Conservation (phyloP, 768 basidiomycete species). For the Terana coerulea region DNA sequence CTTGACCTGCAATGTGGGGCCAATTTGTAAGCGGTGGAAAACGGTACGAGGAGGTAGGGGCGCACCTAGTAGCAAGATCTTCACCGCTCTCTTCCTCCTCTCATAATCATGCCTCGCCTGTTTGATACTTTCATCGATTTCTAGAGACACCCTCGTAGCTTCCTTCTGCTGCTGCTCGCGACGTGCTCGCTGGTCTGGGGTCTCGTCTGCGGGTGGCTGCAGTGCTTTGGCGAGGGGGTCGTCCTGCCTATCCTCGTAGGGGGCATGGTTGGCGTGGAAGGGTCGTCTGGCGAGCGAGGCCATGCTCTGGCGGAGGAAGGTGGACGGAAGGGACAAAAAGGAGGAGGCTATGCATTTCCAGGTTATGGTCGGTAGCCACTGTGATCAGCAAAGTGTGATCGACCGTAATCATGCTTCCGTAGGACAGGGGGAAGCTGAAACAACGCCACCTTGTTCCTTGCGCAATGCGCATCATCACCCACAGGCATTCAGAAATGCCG, state of each 20-base stretch:
- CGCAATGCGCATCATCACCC: not conserved
- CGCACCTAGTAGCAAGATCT: constrained; percentile 53
- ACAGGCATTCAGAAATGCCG: not conserved
- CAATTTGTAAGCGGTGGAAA: not conserved
- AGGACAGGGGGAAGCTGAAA: constrained; percentile 5
- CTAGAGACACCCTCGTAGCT: constrained; percentile 39
- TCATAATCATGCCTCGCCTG: constrained; percentile 45
- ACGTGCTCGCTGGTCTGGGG: constrained; percentile 31
- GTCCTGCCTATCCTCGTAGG: constrained; percentile 20
- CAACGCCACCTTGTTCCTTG: constrained; percentile 10
- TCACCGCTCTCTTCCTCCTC: constrained; percentile 46
- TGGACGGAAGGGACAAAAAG: constrained; percentile 3
- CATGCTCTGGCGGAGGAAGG: constrained; percentile 10
- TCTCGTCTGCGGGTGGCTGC: constrained; percentile 33
- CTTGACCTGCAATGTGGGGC: constrained; percentile 40
- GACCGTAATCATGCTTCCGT: constrained; percentile 7
- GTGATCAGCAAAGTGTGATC: constrained; percentile 15
- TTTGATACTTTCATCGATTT: constrained; percentile 46
- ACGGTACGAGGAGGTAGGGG: not conserved
- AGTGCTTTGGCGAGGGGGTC: constrained; percentile 32
- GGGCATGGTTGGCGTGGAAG: constrained; percentile 16
- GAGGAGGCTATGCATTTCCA: constrained; percentile 10
- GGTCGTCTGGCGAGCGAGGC: constrained; percentile 12
- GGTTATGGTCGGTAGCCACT: constrained; percentile 12
- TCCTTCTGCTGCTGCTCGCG: constrained; percentile 36